Base-by-base conservation (phyloP, 2,329 filamentous ascomycete genomes). In the Epichloe brachyelytri region DNA sequence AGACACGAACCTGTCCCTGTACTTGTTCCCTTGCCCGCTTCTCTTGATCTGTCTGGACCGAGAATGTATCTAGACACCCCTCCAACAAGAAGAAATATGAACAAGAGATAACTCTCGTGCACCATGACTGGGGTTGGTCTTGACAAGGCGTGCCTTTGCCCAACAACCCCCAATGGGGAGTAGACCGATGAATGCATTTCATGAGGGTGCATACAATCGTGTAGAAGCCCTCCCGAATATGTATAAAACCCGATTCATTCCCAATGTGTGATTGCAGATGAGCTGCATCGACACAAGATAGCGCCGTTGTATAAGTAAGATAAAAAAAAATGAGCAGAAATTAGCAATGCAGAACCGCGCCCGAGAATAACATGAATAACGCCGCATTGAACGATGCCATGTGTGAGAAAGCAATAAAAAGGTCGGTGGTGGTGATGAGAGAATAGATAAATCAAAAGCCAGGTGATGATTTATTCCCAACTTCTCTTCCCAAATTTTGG, bases 201-300 rank as follows among this genome's bases (percentile, higher is more conserved):
- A 26, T 57, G 38, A 50, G 48, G 40, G 48, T 39, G 51, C 51
- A 20, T 26, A 37, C 20, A 45, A 50, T 37, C 51, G 39, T 48
- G 48, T 53, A 50, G 20, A 40, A 33, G 39, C 48, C 48, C 38
- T 40, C 44, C 39, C 50, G 33, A 47, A 36, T 26, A 33, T 33
- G 44, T 48, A 22, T 44, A 22, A 12, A 12, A 30, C 33, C 40
- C 48, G 5, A 19, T 26, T n/a, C 12, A 8, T 40, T 26, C 26
- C 43, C 12, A 17, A n/a, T 33, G 30, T 49, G 40, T 44, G 48
- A 49, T 26, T 22, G 26, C 38, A 38, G 30, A 37, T 34, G n/a
- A 8, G 22, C 48, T 50, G 34, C 12, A 30, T 50, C 41, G 45
- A 19, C 48, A 45, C 40, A 26, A 26, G 19, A 45, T 36, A 22